These are phyloP conservation scores for Alternaria hordeiaustralica DNA, from an alignment of 2,329 filamentous ascomycete species.

Conservation along the genomic window DNA sequence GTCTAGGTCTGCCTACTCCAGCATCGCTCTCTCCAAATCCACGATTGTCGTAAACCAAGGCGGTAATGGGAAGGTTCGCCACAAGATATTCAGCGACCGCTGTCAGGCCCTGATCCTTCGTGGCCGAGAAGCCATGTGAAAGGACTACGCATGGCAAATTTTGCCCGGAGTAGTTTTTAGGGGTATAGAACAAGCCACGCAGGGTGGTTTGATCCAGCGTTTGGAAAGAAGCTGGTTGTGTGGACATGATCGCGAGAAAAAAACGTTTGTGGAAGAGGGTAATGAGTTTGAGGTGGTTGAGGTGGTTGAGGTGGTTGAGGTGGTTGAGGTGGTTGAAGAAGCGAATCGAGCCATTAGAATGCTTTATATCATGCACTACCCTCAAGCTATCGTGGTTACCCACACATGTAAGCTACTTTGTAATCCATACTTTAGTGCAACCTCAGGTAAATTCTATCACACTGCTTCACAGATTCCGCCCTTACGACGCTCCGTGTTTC, in stretches of 20 bases:
- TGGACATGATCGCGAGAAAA: background rate
- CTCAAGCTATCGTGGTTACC: background rate
- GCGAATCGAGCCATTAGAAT: background rate
- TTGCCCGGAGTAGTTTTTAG: background rate
- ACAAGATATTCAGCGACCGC: background rate
- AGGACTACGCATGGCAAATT: background rate
- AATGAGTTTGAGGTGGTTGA: background rate
- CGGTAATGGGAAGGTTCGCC: background rate
- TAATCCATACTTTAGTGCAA: background rate
- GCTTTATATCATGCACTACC: background rate
- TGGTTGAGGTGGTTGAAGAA: background rate
- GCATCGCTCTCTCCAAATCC: conserved; percentile 2
- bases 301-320: no score
- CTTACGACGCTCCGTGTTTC: background rate
- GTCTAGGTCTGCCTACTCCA: background rate
- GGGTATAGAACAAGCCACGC: conserved; percentile 1
- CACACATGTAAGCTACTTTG: background rate
- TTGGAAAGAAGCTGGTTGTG: background rate
- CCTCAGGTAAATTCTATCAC: background rate
- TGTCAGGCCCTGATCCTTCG: background rate
- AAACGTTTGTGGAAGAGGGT: background rate
- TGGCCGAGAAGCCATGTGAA: background rate
- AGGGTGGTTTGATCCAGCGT: background rate
- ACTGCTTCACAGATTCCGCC: background rate
- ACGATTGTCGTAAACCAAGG: conserved; percentile 2